Evolutionary conservation across 306 rosid species (phyloP).

Genomic region (Dalbergia cultrata): DNA sequence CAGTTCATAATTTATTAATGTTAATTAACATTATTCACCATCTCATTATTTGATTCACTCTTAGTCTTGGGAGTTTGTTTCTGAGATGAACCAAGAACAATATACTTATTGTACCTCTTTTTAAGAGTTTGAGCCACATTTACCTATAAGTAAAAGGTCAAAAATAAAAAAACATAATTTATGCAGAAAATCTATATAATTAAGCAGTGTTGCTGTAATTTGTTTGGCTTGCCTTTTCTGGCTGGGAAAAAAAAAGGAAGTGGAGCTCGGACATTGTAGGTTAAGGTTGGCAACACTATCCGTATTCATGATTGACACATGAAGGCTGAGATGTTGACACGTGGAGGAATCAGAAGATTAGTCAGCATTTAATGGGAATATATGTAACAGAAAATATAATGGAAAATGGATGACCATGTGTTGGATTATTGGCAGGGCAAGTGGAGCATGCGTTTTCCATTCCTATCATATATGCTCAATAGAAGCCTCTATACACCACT

Average conservation of each 20-base stretch:
- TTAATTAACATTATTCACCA: background rate
- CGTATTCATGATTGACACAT: conserved; percentile 34
- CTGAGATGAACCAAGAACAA: too few species aligned
- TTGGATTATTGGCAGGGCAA: conserved; percentile 15
- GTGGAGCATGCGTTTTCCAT: conserved; percentile 12
- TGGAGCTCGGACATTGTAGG: background rate
- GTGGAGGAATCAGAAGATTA: conserved; percentile 38
- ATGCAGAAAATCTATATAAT: conserved; percentile 7
- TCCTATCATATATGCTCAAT: background rate
- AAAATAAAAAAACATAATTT: background rate
- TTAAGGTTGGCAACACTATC: conserved; percentile 29
- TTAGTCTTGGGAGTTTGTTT: too few species aligned
- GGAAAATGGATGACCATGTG: conserved; percentile 29
- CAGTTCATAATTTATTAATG: background rate
- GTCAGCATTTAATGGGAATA: conserved; percentile 42
- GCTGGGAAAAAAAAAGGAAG: background rate
- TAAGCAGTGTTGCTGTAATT: conserved; percentile 1
- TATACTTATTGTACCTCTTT: too few species aligned
- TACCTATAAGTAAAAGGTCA: too few species aligned
- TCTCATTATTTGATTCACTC: background rate
- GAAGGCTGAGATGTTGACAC: conserved; percentile 38
- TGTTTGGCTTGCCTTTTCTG: conserved; percentile 17
- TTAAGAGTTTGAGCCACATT: too few species aligned
- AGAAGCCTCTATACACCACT: conserved; percentile 4
- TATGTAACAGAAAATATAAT: background rate